These are phyloP conservation scores for Amphibolis antarctica DNA, from an alignment of 106 monocot species.

Conservation along the genomic window DNA sequence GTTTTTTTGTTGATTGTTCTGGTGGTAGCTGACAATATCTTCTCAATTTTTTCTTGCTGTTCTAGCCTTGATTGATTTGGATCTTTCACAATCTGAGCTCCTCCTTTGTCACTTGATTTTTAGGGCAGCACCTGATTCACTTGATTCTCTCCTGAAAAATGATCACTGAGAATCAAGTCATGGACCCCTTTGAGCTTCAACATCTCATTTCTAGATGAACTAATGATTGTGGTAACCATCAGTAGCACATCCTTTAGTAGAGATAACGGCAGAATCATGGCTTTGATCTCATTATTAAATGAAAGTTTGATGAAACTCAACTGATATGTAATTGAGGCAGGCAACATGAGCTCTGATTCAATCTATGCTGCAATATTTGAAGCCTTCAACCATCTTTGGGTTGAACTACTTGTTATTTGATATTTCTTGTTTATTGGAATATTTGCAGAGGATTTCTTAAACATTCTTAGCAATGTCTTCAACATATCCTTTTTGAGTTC, in stretches of 20 bases:
- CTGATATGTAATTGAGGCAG: not conserved
- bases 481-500: not conserved
- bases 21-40: not conserved
- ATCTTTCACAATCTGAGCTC: not conserved
- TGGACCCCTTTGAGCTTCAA: not conserved
- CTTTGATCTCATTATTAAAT: not conserved
- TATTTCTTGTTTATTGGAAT: slow-evolving; percentile 5
- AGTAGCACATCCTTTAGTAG: not conserved
- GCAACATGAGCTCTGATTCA: too few species aligned
- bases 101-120: not conserved
- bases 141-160: not conserved
- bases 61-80: not conserved
- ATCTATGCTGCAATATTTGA: not conserved
- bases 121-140: not conserved
- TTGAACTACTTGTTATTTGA: not conserved
- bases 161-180: slow-evolving; percentile 8
- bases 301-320: not conserved
- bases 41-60: not conserved
- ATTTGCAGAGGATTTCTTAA: not conserved
- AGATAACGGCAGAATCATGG: not conserved
- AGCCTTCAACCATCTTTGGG: not conserved
- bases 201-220: slow-evolving; percentile 2
- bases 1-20: not conserved
- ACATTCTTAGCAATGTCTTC: not conserved
- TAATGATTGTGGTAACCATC: not conserved